phyloP scores from a whole-genome alignment of 129 eudicot species.

The Tagetes erecta region DNA sequence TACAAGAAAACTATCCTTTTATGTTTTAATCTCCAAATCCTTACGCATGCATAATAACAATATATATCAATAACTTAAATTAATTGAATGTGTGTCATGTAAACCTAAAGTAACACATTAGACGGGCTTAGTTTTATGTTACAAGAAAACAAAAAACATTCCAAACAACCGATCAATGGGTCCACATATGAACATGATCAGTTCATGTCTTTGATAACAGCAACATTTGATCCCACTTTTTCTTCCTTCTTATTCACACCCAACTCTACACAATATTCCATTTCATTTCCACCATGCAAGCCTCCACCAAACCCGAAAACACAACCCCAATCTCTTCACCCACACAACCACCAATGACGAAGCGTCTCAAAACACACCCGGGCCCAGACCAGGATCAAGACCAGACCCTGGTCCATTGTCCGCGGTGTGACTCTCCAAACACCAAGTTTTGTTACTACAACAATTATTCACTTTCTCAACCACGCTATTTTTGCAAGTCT shows the following conservation, averaged over 20 bases:
- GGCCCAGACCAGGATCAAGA: slow-evolving; percentile 49
- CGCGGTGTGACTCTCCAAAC: slow-evolving; percentile 82
- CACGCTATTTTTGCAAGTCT: slow-evolving; percentile 84
- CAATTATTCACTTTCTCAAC: slow-evolving; percentile 92
- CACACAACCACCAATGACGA: not conserved
- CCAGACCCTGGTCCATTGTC: slow-evolving; percentile 58
- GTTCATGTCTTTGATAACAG: slow-evolving; percentile 5
- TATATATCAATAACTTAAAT: too few relatives aligned
- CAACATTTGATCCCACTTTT: slow-evolving; percentile 17
- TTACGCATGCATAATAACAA: too few relatives aligned
- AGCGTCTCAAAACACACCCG: not conserved
- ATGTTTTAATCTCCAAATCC: too few relatives aligned
- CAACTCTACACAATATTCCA: not conserved
- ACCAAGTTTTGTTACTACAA: slow-evolving; percentile 96
- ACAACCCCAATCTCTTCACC: slow-evolving; percentile 13
- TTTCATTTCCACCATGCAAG: not conserved
- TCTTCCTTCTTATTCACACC: slow-evolving; percentile 23
- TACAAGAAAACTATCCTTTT: too few relatives aligned
- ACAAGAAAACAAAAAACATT: slow-evolving; percentile 4
- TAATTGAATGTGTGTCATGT: too few relatives aligned
- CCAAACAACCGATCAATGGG: not conserved
- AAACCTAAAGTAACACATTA: too few relatives aligned
- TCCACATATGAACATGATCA: not conserved
- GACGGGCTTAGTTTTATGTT: not conserved
- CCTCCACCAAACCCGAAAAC: not conserved